Evolutionary conservation across 306 rosid species (phyloP).

Genomic region (Ziziphus jujuba): DNA sequence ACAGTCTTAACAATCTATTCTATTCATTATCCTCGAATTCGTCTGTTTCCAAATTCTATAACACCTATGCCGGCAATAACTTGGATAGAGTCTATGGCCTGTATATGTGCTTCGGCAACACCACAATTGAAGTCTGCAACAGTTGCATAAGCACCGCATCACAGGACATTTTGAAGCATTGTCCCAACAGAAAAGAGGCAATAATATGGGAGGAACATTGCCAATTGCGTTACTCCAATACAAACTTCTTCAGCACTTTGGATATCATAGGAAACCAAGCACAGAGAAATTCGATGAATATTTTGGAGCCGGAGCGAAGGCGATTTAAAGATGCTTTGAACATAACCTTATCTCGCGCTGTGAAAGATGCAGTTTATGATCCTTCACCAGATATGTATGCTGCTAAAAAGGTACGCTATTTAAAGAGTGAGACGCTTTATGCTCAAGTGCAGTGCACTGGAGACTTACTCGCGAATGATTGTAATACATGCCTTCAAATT

Average conservation of each 20-base stretch:
- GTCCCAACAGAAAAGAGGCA: slow-evolving; percentile 45
- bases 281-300: slow-evolving; percentile 12
- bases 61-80: neutral
- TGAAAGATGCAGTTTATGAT: slow-evolving; percentile 28
- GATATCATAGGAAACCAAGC: slow-evolving; percentile 30
- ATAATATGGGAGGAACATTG: slow-evolving; percentile 48
- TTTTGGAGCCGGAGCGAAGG: slow-evolving; percentile 27
- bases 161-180: slow-evolving; percentile 25
- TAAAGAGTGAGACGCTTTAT: slow-evolving; percentile 22
- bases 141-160: slow-evolving; percentile 31
- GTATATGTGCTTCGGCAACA: slow-evolving; percentile 14
- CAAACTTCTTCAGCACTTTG: slow-evolving; percentile 39
- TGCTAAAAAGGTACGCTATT: slow-evolving; percentile 25
- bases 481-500: slow-evolving; percentile 42
- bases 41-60: neutral
- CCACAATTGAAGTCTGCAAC: neutral
- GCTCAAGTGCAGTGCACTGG: slow-evolving; percentile 55
- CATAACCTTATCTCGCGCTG: slow-evolving; percentile 21
- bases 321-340: slow-evolving; percentile 34
- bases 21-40: neutral
- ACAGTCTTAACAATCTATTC: slow-evolving; percentile 1
- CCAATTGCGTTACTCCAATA: slow-evolving; percentile 49
- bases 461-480: slow-evolving; percentile 45
- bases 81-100: slow-evolving; percentile 11
- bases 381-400: slow-evolving; percentile 44